Percentiles rank a stretch among this genome's conserved stretches.
Evolutionary conservation across 139 green algal species (phyloP).

Genomic region (Mychonastes homosphaera): DNA sequence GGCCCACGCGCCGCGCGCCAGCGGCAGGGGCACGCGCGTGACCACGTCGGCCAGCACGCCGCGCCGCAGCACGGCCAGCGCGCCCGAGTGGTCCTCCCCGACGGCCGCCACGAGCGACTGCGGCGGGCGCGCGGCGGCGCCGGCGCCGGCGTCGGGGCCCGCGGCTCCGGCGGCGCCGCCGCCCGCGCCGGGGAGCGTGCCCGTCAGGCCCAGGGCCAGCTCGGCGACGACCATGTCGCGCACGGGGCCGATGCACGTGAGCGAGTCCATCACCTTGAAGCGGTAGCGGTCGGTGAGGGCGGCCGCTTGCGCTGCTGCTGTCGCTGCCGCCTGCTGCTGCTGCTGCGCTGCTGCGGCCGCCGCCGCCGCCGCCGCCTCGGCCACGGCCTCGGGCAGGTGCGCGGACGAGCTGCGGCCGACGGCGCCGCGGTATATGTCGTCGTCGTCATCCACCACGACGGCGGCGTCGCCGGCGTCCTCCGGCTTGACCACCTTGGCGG

Average conservation of each 20-base stretch:
- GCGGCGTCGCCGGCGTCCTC: too few relatives aligned
- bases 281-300: constrained; percentile 9
- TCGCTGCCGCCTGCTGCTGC: too few relatives aligned
- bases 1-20: constrained; percentile 56
- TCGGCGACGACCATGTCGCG: constrained; percentile 30
- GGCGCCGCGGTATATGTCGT: not conserved
- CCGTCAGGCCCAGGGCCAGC: constrained; percentile 5
- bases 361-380: not conserved
- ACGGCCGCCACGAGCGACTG: constrained; percentile 39
- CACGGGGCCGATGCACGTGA: constrained; percentile 54
- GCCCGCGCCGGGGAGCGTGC: constrained; percentile 6
- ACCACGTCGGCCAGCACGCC: constrained; percentile 63
- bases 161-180: not conserved
- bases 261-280: constrained; percentile 43
- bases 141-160: not conserved
- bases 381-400: not conserved
- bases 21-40: constrained; percentile 52
- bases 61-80: constrained; percentile 54
- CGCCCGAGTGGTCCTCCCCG: constrained; percentile 57
- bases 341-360: too few relatives aligned
- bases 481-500: too few relatives aligned
- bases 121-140: not conserved
- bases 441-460: constrained; percentile 6
- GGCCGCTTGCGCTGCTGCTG: too few relatives aligned
- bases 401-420: constrained; percentile 2